Evolutionary conservation across 192 early-diverging fungal genomes (phyloP), one percentile per base, ranked within the genome.

Genomic region (Backusella tuberculispora): DNA sequence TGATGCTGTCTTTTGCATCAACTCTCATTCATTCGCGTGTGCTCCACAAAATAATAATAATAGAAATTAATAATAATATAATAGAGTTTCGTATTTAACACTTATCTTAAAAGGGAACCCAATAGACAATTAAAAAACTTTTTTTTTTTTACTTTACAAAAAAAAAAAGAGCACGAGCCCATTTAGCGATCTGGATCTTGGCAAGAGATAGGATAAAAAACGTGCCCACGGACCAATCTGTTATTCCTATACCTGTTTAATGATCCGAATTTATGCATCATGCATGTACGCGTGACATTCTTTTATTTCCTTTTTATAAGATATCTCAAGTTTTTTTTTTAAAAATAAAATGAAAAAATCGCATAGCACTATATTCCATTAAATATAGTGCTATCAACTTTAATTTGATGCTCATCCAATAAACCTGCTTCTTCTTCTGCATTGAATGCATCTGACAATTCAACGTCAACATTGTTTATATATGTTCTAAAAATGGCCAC

Each of bases 391-490:
- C 53, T 24, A 60, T 66, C 64, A 66, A 38, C 34, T 38, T 60
- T 40, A 40, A 66, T 7, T 38, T 40, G 34, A 34, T 40, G 26
- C 13, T 37, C 5, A 17, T 40, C 75, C 43, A 80, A 72, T 29
- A 80, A 66, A n/a, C 69, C 65, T 63, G 63, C 70, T 63, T 86
- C 78, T 29, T 85, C 81, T 15, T 78, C 72, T 65, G 80, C 83
- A 34, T 78, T 80, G 3, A 74, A 24, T 21, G 73, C 65, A 15
- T 80, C 83, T 15, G 80, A 72, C 9, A 68, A 46, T 8, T 85
- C 84, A 14, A 72, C 78, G 26, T 74, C 78, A 38, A 66, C 74
- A n/a, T 67, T 78, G 17, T 79, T 72, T 41, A 69, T 66, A 46
- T 76, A 1, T 75, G 63, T 78, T 3, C 74, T 72, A 38, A 86